Evolutionary conservation across 2,329 filamentous ascomycete genomes (phyloP), one percentile per base, ranked within the genome.

Genomic region (Fusarium tupiense): DNA sequence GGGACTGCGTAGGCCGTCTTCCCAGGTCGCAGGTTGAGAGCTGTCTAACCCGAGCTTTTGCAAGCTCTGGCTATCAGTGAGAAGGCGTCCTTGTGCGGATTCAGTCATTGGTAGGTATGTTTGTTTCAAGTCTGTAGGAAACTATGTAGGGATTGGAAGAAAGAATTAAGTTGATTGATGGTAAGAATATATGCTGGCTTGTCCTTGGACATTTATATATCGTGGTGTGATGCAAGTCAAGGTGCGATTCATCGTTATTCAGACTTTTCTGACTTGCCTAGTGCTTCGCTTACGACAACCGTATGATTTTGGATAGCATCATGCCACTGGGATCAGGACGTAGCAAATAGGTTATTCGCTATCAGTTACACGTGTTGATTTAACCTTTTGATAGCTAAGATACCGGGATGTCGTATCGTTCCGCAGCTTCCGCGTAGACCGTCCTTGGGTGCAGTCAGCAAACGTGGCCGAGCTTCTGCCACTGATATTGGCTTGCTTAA

Each of bases 261-360:
- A 57, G 53, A 57, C 11, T 57, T 43, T 56, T 43, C 53, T 33
- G 53, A 43, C 53, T 57, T 33, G 53, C 22, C 53, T 57, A 31
- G 26, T 43, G 20, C 26, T 31, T 31, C 16, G 16, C 16, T 16
- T 57, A 19, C 8, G 8, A 20, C 9, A 57, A 43, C 26, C 53
- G 53, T 41, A 43, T 43, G 53, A 43, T 57, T 43, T 14, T 13
- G 20, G 22, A 33, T 24, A 17, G 8, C 4, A 43, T 43, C 53
- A 31, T 57, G 35, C 26, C 26, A 57, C 26, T 8, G 7, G 10
- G 8, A 11, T 43, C 16, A 22, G 12, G 5, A 20, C 37, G 9
- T 43, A 54, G 14, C 52, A 37, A 54, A 29, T 38, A 17, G 10
- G 9, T 22, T 33, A 33, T n/a, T n/a, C 12, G 22, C 22, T 50